Evolutionary conservation across 768 basidiomycete genomes (phyloP).

Genomic region (Suillus bovinus): DNA sequence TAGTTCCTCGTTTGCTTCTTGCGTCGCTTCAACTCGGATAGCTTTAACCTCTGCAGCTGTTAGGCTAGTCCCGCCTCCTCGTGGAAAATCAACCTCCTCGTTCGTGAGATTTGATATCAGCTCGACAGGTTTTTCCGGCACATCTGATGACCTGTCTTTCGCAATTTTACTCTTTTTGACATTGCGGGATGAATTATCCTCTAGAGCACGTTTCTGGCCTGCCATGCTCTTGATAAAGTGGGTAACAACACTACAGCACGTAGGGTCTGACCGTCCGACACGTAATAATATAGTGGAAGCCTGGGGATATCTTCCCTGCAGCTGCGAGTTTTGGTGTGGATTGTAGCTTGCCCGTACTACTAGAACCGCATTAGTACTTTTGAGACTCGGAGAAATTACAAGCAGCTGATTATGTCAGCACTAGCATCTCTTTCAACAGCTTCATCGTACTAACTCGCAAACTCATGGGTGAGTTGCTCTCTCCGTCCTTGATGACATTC

Average conservation of each 20-base stretch:
- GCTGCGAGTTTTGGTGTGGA: too few relatives aligned
- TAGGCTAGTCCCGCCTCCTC: conserved; percentile 88
- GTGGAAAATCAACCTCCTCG: conserved; percentile 91
- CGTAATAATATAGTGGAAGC: background rate
- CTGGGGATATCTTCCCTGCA: background rate
- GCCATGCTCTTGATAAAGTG: conserved; percentile 33
- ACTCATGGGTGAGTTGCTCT: conserved; percentile 1
- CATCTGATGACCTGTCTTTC: conserved; percentile 27
- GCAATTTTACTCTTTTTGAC: conserved; percentile 62
- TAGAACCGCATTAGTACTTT: too few relatives aligned
- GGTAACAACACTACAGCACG: background rate
- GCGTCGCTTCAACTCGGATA: conserved; percentile 78
- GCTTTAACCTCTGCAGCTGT: conserved; percentile 90
- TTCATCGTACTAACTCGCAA: background rate
- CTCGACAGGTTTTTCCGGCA: conserved; percentile 29
- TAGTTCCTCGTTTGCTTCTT: conserved; percentile 82
- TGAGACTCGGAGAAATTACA: background rate
- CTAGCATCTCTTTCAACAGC: background rate
- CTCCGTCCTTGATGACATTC: background rate
- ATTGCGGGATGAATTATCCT: conserved; percentile 53
- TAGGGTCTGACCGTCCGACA: background rate
- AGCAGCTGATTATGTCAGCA: conserved; percentile 4
- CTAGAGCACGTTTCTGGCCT: conserved; percentile 61
- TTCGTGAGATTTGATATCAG: conserved; percentile 41
- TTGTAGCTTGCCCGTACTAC: background rate